Conservation (phyloP, 2,329 filamentous ascomycete species). For the Shiraia sp. region DNA sequence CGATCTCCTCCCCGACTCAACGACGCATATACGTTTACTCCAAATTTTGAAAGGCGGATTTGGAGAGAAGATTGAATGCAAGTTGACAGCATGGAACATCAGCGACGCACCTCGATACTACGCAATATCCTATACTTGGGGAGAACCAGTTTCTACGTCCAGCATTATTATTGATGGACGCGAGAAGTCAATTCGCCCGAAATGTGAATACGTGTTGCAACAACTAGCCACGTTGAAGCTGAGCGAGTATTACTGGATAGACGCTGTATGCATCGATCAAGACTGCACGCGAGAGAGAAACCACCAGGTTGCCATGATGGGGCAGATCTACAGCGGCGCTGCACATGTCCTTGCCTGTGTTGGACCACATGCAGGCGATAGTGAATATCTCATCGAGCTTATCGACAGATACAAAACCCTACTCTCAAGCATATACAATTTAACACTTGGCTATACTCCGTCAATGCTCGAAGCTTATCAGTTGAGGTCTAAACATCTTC, state of each 20-base stretch:
- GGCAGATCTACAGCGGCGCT: conserved; percentile 5
- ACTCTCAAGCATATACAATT: not conserved
- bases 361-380: conserved; percentile 3
- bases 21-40: conserved; percentile 1
- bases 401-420: not conserved
- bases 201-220: conserved; percentile 4
- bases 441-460: not conserved
- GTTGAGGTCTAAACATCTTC: not conserved
- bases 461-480: not conserved
- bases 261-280: conserved; percentile 22
- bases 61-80: not conserved
- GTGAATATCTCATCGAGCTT: not conserved
- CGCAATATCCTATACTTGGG: conserved; percentile 36
- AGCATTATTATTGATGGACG: not conserved
- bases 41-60: not conserved
- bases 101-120: conserved; percentile 28
- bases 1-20: conserved; percentile 1
- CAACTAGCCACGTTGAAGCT: not conserved
- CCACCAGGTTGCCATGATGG: conserved; percentile 18
- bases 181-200: not conserved
- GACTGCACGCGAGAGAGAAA: conserved; percentile 10
- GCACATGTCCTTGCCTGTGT: conserved; percentile 7
- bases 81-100: conserved; percentile 1
- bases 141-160: conserved; percentile 5
- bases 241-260: conserved; percentile 8